Base-by-base conservation (phyloP, 2,329 filamentous ascomycete genomes). In the Bertia moriformis region DNA sequence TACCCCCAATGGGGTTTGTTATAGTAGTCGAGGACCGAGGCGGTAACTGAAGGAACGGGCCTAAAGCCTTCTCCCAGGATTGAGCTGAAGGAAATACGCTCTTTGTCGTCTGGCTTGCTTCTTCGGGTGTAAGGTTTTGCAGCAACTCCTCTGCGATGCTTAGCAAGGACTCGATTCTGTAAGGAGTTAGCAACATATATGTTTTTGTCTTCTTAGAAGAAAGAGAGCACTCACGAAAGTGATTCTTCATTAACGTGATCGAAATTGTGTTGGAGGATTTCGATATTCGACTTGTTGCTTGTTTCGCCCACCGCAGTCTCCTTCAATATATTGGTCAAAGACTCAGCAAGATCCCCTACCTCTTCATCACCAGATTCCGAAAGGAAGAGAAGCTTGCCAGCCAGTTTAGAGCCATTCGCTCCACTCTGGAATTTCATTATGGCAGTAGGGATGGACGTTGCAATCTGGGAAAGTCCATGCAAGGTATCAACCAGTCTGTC, bases 1-100 rank as follows among this genome's bases (percentile, higher is more conserved):
- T 60, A 14, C 71, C 71, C 13, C 62, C 65, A 7, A 79, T 53
- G 10, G 66, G 59, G 43, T 67, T 75, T 3, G 67, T 70, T 17
- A 78, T 66, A 7, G 71, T 62, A 14, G 73, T 56, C 3, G 72
- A 70, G 14, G 56, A 46, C 33, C 57, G 59, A 3, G 64, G 66
- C 19, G 51, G 37, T 14, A 48, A 44, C 20, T 43, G 41, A 3
- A 65, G 53, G 43, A 74, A 71, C 3, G 62, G 63, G 0, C 50
- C 45, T 4, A 78, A 47, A 4, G 71, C 63, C 14, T 49, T 40
- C 17, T 60, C 51, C 73, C 73, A 78, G n/a, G 61, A 54, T 4
- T 59, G 45, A 4, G 49, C 41, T 40, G 55, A 54, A 0, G 70
- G 71, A 14, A 74, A 49, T n/a, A 73, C 49, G 17, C 48, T 51